These are phyloP conservation scores for Pseudofabraea citricarpa DNA, from an alignment of 2,329 filamentous ascomycete species.

Conservation along the genomic window DNA sequence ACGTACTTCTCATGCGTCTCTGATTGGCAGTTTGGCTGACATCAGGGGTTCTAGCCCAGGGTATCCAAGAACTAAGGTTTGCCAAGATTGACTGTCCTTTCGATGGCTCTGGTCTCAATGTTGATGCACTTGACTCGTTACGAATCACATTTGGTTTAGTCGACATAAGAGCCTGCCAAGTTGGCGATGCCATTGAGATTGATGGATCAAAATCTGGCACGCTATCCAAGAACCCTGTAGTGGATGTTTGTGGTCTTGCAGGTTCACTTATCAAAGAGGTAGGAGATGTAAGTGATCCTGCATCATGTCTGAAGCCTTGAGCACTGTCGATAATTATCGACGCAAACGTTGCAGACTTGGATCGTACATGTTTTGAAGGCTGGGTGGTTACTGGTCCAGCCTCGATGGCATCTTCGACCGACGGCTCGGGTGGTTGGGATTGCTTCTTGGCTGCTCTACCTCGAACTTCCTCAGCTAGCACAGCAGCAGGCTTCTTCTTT, in stretches of 20 bases:
- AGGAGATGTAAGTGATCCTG: conserved; percentile 30
- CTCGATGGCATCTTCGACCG: conserved; percentile 8
- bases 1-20: conserved; percentile 29
- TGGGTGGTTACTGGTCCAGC: conserved; percentile 11
- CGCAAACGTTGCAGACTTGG: conserved; percentile 39
- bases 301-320: conserved; percentile 26
- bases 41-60: conserved; percentile 16
- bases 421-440: conserved; percentile 4
- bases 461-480: conserved; percentile 49
- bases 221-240: conserved; percentile 23
- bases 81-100: conserved; percentile 18
- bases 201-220: conserved; percentile 10
- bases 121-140: conserved; percentile 23
- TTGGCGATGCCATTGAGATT: conserved; percentile 10
- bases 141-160: conserved; percentile 18
- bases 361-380: conserved; percentile 22
- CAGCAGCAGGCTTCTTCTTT: conserved; percentile 51
- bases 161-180: conserved; percentile 14
- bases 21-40: conserved; percentile 12
- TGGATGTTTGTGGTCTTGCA: conserved; percentile 52
- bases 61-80: conserved; percentile 26
- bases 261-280: conserved; percentile 48
- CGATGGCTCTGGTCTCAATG: conserved; percentile 13
- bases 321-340: conserved; percentile 37
- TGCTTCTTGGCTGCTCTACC: conserved; percentile 39